Conservation (phyloP, 371 early-diverging fungal species). For the Lichtheimia ornata region DNA sequence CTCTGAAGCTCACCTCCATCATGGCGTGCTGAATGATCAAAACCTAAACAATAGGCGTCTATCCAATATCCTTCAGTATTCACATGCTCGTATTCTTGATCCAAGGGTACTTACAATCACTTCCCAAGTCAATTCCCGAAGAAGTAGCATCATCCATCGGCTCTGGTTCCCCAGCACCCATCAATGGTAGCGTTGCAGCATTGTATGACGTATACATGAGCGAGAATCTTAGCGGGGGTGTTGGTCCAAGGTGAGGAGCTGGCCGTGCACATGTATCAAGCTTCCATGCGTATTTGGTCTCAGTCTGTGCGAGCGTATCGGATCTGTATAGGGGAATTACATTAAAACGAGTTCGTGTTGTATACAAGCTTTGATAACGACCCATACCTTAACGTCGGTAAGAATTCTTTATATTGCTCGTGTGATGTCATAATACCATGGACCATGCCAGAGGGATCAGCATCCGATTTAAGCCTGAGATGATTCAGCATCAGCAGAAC, state of each 20-base stretch:
- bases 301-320: constrained; percentile 38
- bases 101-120: constrained; percentile 29
- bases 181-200: constrained; percentile 33
- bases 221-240: constrained; percentile 37
- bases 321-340: constrained; percentile 9
- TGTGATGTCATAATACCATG: constrained; percentile 24
- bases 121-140: constrained; percentile 40
- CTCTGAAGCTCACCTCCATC: constrained; percentile 1
- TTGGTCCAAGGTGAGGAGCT: constrained; percentile 47
- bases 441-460: constrained; percentile 23
- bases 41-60: constrained; percentile 50
- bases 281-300: constrained; percentile 36
- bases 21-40: constrained; percentile 20
- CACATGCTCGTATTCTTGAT: not conserved
- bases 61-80: not conserved
- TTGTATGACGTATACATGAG: constrained; percentile 37
- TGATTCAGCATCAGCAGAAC: constrained; percentile 42
- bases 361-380: not conserved
- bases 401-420: constrained; percentile 28
- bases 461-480: constrained; percentile 38
- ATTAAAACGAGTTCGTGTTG: not conserved
- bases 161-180: constrained; percentile 19
- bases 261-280: constrained; percentile 43
- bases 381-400: constrained; percentile 33
- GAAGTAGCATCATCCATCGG: constrained; percentile 19